Base-by-base conservation (phyloP, 2,329 filamentous ascomycete species). In the Arthrobotrys pseudoclavata region DNA sequence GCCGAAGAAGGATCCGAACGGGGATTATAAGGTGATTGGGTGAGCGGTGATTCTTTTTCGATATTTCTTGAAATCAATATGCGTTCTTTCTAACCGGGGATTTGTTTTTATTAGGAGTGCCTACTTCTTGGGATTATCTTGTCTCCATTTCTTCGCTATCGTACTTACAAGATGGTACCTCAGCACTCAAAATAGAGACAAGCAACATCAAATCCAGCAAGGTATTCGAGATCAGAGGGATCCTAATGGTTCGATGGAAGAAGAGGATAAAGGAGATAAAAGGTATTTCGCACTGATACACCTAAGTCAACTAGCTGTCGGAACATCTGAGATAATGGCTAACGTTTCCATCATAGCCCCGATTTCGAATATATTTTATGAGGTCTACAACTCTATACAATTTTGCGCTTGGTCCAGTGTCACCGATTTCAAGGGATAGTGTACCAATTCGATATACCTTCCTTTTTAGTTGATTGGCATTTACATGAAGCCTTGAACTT, bases 361-460 rank as follows among this genome's bases (percentile, higher is more conserved):
- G 62, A 67, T 67, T 67, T 67, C 20, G 62, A 67, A 40, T 67
- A 67, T 45, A 67, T 67, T 6, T 20, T 67, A 13, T 67, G 31
- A 67, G 1, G 12, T 2, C 1, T 24, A 22, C 7, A 10, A 7
- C 13, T 9, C 1, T 34, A 55, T 34, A 55, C 3, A 42, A 15
- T 12, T 42, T 42, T 5, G 50, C 10, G 26, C 3, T 31, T 34
- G 5, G 10, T 10, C 3, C 29, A n/a, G n/a, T n/a, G n/a, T n/a
- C n/a, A n/a, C n/a, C n/a, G n/a, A n/a, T n/a, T n/a, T n/a, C n/a
- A n/a, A n/a, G n/a, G n/a, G n/a, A n/a, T n/a, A n/a, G n/a, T n/a
- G n/a, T n/a, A n/a, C n/a, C n/a, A n/a, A n/a, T n/a, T n/a, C n/a
- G n/a, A n/a, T n/a, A n/a, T n/a, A n/a, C n/a, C n/a, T n/a, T n/a